Evolutionary conservation across 2,329 filamentous ascomycete genomes (phyloP).

Genomic region (Fusarium luffae): DNA sequence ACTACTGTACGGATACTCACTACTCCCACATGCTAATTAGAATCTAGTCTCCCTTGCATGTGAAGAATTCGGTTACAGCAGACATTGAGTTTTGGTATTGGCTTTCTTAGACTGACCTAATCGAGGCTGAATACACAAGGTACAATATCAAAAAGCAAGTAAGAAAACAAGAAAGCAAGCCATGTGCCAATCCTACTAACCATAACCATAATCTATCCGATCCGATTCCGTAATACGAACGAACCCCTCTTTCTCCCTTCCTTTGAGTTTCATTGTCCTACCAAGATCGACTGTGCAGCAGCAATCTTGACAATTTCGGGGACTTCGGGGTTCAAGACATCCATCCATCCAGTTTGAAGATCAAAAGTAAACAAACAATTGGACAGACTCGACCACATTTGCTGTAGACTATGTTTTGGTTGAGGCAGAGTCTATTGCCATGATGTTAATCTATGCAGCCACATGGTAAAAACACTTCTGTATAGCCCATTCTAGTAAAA

Average conservation of each 20-base stretch:
- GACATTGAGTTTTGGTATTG: conserved; percentile 3
- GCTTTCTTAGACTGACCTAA: not conserved
- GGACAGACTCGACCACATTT: not conserved
- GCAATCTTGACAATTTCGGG: not conserved
- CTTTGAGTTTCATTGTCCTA: not conserved
- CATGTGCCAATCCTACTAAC: conserved; percentile 1
- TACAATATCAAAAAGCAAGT: not conserved
- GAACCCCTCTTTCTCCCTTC: not conserved
- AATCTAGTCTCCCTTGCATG: conserved; percentile 23
- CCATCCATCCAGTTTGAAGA: not conserved
- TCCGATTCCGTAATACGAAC: not conserved
- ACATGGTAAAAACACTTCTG: not conserved
- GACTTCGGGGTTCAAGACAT: conserved; percentile 1
- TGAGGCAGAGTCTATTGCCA: not conserved
- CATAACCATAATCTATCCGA: not conserved
- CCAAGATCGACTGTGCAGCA: not conserved
- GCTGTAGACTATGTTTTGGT: not conserved
- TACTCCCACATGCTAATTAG: not conserved
- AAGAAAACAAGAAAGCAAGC: not conserved
- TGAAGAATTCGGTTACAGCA: conserved; percentile 2
- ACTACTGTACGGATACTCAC: not conserved
- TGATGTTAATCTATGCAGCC: not conserved
- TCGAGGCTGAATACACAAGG: not conserved
- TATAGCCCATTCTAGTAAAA: not conserved
- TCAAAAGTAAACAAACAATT: not conserved